Evolutionary conservation across 1,284 basidiomycete species (phyloP).

Genomic region (Ceratobasidium sp.): DNA sequence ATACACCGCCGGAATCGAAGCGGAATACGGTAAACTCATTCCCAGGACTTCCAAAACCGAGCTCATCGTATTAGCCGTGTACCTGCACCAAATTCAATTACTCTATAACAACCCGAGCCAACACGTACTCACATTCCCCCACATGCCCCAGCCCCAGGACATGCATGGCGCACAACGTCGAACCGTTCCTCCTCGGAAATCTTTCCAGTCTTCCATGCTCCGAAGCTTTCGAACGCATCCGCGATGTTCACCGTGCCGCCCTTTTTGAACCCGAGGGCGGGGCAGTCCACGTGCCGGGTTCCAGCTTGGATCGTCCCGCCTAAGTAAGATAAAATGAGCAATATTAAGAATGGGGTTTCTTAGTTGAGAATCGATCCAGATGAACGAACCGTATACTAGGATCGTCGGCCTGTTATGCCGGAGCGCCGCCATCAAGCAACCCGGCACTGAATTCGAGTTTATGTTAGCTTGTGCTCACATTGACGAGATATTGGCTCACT

Average conservation of each 20-base stretch:
- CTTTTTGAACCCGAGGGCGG: slow-evolving; percentile 78
- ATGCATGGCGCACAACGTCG: slow-evolving; percentile 85
- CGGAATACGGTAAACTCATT: slow-evolving; percentile 91
- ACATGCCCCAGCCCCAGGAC: slow-evolving; percentile 81
- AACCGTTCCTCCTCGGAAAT: slow-evolving; percentile 82
- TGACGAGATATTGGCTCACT: slow-evolving; percentile 56
- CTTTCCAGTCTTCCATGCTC: slow-evolving; percentile 80
- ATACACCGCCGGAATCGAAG: slow-evolving; percentile 85
- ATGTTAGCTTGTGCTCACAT: not conserved
- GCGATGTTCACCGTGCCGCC: slow-evolving; percentile 86
- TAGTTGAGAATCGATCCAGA: slow-evolving; percentile 55
- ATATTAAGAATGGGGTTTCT: slow-evolving; percentile 29
- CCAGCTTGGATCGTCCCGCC: slow-evolving; percentile 79
- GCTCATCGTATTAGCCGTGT: slow-evolving; percentile 88
- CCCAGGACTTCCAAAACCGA: slow-evolving; percentile 91
- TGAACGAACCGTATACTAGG: slow-evolving; percentile 78
- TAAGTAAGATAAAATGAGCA: not conserved
- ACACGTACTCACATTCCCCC: slow-evolving; percentile 85
- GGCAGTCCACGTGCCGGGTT: slow-evolving; percentile 81
- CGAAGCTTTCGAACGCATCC: slow-evolving; percentile 87
- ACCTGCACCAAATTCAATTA: not conserved
- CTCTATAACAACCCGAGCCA: not conserved
- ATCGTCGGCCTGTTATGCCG: slow-evolving; percentile 89
- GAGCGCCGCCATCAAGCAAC: slow-evolving; percentile 85
- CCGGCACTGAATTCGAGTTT: slow-evolving; percentile 70